Evolutionary conservation across 75 land plant genomes (phyloP).

Genomic region (Picea glauca): DNA sequence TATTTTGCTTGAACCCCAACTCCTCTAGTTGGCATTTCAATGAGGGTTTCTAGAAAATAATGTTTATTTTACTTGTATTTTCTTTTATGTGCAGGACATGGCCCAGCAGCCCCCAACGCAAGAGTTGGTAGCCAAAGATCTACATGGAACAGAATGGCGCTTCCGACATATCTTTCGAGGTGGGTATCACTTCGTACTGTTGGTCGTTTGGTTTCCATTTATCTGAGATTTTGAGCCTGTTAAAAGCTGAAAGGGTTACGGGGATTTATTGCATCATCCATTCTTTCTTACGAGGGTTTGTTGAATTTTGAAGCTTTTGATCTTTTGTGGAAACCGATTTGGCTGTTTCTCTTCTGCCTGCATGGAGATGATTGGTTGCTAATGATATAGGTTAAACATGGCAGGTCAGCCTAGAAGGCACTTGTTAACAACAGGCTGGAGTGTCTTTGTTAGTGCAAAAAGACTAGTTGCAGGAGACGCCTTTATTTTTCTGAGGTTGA

Average conservation of each 20-base stretch:
- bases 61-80: neutral
- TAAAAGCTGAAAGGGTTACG: no score
- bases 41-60: neutral
- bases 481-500: conserved; percentile 48
- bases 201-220: no score
- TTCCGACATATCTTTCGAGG: conserved; percentile 91
- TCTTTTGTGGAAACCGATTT: no score
- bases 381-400: neutral
- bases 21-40: neutral
- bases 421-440: conserved; percentile 62
- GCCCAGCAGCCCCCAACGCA: conserved; percentile 79
- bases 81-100: conserved; percentile 59
- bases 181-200: neutral
- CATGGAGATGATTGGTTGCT: no score
- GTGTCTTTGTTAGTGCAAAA: conserved; percentile 54
- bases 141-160: conserved; percentile 82
- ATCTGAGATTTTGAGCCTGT: no score
- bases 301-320: no score
- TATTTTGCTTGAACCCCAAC: no score
- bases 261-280: no score
- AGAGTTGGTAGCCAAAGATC: conserved; percentile 71
- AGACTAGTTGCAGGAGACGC: conserved; percentile 51
- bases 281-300: neutral
- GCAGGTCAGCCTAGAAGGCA: conserved; percentile 60
- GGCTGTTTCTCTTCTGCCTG: no score